Percentiles rank a stretch among this genome's conserved stretches.
Conservation (phyloP, 2,329 filamentous ascomycete genomes). For the Alternaria arbusti region DNA sequence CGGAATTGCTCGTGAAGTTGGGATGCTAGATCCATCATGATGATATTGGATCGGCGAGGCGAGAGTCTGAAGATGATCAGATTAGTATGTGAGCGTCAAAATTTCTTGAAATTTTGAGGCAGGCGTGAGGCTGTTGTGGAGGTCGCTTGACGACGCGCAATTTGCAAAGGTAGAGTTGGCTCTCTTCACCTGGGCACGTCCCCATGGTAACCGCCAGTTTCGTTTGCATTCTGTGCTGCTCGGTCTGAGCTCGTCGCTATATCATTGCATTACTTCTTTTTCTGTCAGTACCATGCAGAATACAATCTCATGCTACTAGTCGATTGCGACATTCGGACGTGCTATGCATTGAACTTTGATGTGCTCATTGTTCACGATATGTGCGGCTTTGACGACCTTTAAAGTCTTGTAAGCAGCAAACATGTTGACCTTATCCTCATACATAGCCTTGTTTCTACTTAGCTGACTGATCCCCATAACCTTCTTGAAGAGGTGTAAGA, state of each 20-base stretch:
- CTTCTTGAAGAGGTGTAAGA: not conserved
- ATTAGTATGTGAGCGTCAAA: not conserved
- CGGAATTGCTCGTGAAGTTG: not conserved
- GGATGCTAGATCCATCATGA: not conserved
- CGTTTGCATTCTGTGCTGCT: not conserved
- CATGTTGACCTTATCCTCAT: not conserved
- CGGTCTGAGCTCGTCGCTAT: not conserved
- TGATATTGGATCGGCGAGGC: not conserved
- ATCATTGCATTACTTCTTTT: rapidly evolving
- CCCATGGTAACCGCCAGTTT: not conserved
- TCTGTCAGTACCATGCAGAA: not conserved
- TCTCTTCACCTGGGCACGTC: not conserved
- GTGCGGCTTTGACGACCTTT: not conserved
- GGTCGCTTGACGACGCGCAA: not conserved
- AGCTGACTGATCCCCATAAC: rapidly evolving
- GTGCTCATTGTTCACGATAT: not conserved
- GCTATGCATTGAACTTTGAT: not conserved
- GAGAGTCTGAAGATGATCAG: not conserved
- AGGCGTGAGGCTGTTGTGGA: not conserved
- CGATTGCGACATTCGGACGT: not conserved
- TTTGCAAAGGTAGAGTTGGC: not conserved
- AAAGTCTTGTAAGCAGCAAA: not conserved
- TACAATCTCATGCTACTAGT: not conserved
- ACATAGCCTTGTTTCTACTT: not conserved
- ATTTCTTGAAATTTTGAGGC: not conserved